Base-by-base conservation (phyloP, 495 filamentous ascomycete species). In the Penicillium turbatum region DNA sequence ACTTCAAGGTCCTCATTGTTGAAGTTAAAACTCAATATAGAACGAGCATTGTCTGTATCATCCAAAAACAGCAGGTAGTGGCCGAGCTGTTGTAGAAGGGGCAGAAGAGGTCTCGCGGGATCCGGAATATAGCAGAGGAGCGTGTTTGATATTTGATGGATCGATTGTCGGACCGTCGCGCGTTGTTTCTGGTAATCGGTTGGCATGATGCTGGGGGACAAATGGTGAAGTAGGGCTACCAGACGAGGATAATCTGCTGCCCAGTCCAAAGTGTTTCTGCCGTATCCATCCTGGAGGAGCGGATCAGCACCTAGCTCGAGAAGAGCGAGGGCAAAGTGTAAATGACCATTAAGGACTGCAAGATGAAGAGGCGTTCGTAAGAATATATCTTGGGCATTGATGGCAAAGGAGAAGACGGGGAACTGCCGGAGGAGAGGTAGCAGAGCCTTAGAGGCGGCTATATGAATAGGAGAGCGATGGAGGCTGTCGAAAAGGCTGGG, bases 41-140 rank as follows among this genome's bases (percentile, higher is more conserved):
- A 32, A 36, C 13, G 42, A 13, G 42, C 48, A 32, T 52, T 57
- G 36, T 36, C 34, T 11, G 26, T 7, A 4, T 57, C 29, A 26
- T 36, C 34, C 11, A 57, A 31, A 42, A 57, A 57, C 35, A 57
- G 38, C 17, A 52, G 51, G 48, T 52, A 57, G 15, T 42, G 54
- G 27, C 19, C 54, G 35, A 57, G 36, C 48, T 57, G 54, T 27
- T 57, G 35, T 17, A 57, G 26, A 51, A 46, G 6, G 12, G 16
- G 37, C 48, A 42, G 52, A 26, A 29, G 2, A 32, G 2, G 42
- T 1, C 42, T 21, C 3, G 15, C 1, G 1, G 10, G 21, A 24
- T 26, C n/a, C 11, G 21, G 2, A n/a, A n/a, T n/a, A n/a, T n/a
- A n/a, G n/a, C n/a, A n/a, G 37, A 38, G 37, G 42, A 52, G 42